Evolutionary conservation across 495 filamentous ascomycete species (phyloP), one percentile per base, ranked within the genome.

Genomic region (Neurospora sp.): DNA sequence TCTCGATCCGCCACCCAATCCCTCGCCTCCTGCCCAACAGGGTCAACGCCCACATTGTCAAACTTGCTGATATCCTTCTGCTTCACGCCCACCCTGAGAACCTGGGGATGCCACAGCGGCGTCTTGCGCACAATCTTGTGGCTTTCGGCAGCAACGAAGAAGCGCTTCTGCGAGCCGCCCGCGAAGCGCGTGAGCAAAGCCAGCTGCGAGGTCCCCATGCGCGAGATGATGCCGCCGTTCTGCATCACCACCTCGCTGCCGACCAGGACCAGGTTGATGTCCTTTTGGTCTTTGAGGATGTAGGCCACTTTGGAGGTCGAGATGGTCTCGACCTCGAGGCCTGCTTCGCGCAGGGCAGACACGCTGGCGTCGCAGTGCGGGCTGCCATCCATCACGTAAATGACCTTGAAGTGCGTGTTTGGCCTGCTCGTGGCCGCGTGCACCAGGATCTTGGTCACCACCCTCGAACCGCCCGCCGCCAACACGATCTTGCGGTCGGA

Each of bases 191-290:
- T 93, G 68, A 97, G 84, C 68, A 92, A 82, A 1, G 93, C 94
- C 69, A 98, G 89, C 83, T 98, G 96, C 75, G 92, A 94, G 7
- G 96, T 98, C 31, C 96, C 96, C 85, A 98, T 87, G 68, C 94
- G 84, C 48, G 90, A 94, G 74, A 99, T 92, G 72, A 98, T 90
- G 37, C 95, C 94, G 20, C 96, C 96, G 80, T 98, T 96, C 76
- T 96, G 93, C 48, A 96, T 92, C 22, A 98, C 93, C 68, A 92
- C 94, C 76, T 99, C 96, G n/a, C 94, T 93, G 69, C 96, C 96
- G 16, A 96, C 92, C 69, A 99, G 90, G 0, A 95, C 90, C 76
- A 94, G 87, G 77, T 91, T 88, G 10, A 93, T 89, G 77, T 91
- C 87, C 80, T 91, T 91, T 10, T 75, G 61, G 73, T 75, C 74